Evolutionary conservation across 768 basidiomycete genomes (phyloP).

Genomic region (Lactarius vividus): DNA sequence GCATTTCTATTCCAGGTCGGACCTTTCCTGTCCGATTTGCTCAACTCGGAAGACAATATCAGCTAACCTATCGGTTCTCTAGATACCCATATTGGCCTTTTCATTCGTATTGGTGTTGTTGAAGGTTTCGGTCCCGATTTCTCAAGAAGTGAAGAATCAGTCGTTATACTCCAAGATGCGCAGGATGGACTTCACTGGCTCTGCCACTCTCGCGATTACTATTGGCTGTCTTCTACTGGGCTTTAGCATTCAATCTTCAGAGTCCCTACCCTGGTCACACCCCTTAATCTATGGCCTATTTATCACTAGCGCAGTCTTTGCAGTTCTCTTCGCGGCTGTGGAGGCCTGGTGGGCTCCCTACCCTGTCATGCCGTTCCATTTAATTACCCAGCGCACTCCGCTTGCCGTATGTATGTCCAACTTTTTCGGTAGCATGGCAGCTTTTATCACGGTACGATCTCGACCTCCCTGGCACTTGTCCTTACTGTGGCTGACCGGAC

Average conservation of each 20-base stretch:
- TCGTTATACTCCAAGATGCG: conserved; percentile 59
- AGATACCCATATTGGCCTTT: conserved; percentile 76
- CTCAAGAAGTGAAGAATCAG: conserved; percentile 62
- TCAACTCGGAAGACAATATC: conserved; percentile 8
- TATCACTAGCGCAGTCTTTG: conserved; percentile 50
- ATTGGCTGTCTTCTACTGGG: conserved; percentile 72
- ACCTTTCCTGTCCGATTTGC: conserved; percentile 24
- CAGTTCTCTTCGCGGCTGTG: conserved; percentile 64
- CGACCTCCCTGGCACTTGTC: conserved; percentile 29
- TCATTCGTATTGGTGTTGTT: conserved; percentile 67
- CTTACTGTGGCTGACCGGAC: conserved; percentile 25
- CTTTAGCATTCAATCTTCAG: conserved; percentile 74
- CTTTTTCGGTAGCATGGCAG: conserved; percentile 70
- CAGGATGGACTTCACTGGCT: conserved; percentile 84
- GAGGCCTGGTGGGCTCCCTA: conserved; percentile 77
- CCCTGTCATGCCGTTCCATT: conserved; percentile 86
- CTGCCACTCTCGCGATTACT: conserved; percentile 69
- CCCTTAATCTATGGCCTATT: conserved; percentile 71
- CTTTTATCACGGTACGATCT: conserved; percentile 70
- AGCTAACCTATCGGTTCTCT: conserved; percentile 13
- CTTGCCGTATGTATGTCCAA: conserved; percentile 78
- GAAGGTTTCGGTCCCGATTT: conserved; percentile 76
- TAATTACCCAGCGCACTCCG: conserved; percentile 76
- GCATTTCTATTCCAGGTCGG: conserved; percentile 85
- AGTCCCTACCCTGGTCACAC: conserved; percentile 73